Evolutionary conservation across 2,329 filamentous ascomycete species (phyloP).

Genomic region (Pseudogymnoascus sp.): DNA sequence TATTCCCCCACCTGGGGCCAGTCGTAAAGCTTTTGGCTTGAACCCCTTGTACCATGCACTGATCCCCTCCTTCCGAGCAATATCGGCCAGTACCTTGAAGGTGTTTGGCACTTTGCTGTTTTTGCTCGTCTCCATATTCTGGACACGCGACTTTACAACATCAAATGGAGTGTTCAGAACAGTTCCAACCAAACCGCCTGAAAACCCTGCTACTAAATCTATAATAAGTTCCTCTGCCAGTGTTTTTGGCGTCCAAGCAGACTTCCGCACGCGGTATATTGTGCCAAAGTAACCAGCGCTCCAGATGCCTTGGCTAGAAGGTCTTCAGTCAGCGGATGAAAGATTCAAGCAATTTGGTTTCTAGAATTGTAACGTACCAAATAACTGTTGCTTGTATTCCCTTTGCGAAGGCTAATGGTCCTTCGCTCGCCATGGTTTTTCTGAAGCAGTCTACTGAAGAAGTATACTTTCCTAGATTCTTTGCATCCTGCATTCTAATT

Average conservation of each 20-base stretch:
- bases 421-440: slow-evolving; percentile 74
- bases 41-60: slow-evolving; percentile 90
- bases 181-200: slow-evolving; percentile 82
- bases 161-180: slow-evolving; percentile 88
- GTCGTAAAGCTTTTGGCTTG: slow-evolving; percentile 76
- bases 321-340: no score
- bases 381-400: slow-evolving; percentile 89
- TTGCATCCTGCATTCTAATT: slow-evolving; percentile 89
- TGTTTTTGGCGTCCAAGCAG: slow-evolving; percentile 67
- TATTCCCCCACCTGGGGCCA: slow-evolving; percentile 53
- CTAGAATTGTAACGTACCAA: slow-evolving; percentile 38
- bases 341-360: no score
- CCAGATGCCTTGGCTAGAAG: slow-evolving; percentile 64
- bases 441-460: slow-evolving; percentile 68
- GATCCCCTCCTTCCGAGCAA: slow-evolving; percentile 85
- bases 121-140: slow-evolving; percentile 76
- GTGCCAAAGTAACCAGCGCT: slow-evolving; percentile 92
- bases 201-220: slow-evolving; percentile 73
- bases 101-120: slow-evolving; percentile 96
- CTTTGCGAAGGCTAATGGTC: slow-evolving; percentile 79
- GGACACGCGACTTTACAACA: slow-evolving; percentile 91
- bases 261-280: slow-evolving; percentile 84
- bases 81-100: slow-evolving; percentile 71
- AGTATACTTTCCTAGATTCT: slow-evolving; percentile 76
- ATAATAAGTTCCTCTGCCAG: slow-evolving; percentile 73